These are phyloP conservation scores for Trichoderma semiorbis DNA, from an alignment of 2,329 filamentous ascomycete genomes.

Conservation along the genomic window DNA sequence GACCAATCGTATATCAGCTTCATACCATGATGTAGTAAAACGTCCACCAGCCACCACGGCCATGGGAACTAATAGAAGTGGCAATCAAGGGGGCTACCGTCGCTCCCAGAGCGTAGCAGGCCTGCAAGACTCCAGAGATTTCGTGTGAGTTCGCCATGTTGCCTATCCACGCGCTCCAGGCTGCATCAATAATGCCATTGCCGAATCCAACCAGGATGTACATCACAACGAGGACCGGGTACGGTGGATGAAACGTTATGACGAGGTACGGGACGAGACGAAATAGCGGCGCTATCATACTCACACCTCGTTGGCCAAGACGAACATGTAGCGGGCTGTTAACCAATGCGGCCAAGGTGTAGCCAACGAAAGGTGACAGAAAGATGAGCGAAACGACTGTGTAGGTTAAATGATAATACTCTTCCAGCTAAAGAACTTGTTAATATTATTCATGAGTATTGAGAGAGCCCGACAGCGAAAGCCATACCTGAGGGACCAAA, in stretches of 20 bases:
- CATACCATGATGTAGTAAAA: slow-evolving; percentile 73
- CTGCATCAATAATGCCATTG: slow-evolving; percentile 61
- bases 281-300: slow-evolving; percentile 54
- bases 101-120: slow-evolving; percentile 65
- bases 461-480: background rate
- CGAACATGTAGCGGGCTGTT: slow-evolving; percentile 38
- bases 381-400: slow-evolving; percentile 44
- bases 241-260: slow-evolving; percentile 63
- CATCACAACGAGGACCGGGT: slow-evolving; percentile 61
- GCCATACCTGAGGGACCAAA: slow-evolving; percentile 6
- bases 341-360: slow-evolving; percentile 38
- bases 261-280: slow-evolving; percentile 64
- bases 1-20: too few relatives aligned
- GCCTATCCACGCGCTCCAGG: slow-evolving; percentile 56
- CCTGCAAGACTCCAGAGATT: slow-evolving; percentile 65
- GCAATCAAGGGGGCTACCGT: slow-evolving; percentile 67
- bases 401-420: slow-evolving; percentile 41
- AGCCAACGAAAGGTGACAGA: slow-evolving; percentile 41
- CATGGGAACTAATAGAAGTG: slow-evolving; percentile 66
- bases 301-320: slow-evolving; percentile 54
- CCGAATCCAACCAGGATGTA: slow-evolving; percentile 68
- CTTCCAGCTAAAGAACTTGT: slow-evolving; percentile 21
- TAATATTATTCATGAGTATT: background rate
- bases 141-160: slow-evolving; percentile 59
- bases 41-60: slow-evolving; percentile 59